Conservation (phyloP, 2,329 filamentous ascomycete genomes). For the Gaeumannomyces sp. region DNA sequence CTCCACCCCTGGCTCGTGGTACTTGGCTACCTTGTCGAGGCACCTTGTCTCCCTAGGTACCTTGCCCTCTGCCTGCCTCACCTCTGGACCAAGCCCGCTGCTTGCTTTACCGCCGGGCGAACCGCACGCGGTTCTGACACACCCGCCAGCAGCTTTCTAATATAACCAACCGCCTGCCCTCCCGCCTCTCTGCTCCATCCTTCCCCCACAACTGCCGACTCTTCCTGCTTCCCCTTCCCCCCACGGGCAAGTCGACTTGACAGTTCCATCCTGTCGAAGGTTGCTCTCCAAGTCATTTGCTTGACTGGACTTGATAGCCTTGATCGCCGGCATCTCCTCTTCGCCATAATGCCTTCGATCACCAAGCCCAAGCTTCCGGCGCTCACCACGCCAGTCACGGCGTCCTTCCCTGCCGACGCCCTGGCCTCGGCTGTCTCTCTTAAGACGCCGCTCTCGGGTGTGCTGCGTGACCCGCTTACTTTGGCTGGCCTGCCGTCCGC, state of each 20-base stretch:
- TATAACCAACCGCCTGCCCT: slow-evolving; percentile 6
- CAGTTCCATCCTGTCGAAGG: slow-evolving; percentile 29
- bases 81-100: neutral
- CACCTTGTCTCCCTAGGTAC: neutral
- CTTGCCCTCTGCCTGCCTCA: neutral
- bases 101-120: slow-evolving; percentile 3
- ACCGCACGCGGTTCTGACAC: neutral
- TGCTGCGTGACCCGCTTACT: slow-evolving; percentile 31
- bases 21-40: neutral
- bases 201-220: slow-evolving; percentile 29
- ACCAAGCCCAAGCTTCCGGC: slow-evolving; percentile 46
- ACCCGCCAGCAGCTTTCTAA: slow-evolving; percentile 1
- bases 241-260: slow-evolving; percentile 30
- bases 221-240: slow-evolving; percentile 22
- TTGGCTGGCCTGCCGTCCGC: slow-evolving; percentile 37
- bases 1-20: neutral
- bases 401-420: slow-evolving; percentile 46
- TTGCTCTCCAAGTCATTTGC: slow-evolving; percentile 34
- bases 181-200: slow-evolving; percentile 22
- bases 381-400: slow-evolving; percentile 56
- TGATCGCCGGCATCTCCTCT: slow-evolving; percentile 13
- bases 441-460: slow-evolving; percentile 61
- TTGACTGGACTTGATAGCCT: slow-evolving; percentile 28
- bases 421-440: slow-evolving; percentile 38
- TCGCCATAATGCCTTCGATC: slow-evolving; percentile 39